A percentile compares a stretch with the other conserved stretches of the same genome.
Conservation (phyloP, 2,329 filamentous ascomycete species). For the Zymoseptoria passerinii region DNA sequence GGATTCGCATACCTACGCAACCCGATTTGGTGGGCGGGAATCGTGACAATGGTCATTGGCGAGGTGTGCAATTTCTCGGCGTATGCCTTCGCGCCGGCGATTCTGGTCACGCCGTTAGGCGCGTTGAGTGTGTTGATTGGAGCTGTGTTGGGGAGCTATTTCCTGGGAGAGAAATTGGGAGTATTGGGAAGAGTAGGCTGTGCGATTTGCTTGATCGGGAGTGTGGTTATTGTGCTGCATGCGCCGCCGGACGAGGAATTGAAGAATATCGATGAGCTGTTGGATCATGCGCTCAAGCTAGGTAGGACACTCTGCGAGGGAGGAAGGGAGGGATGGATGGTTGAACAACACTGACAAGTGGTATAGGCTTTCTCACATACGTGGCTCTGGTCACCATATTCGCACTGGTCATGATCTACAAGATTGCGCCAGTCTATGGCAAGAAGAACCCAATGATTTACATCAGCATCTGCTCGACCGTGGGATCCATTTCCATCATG, state of each 20-base stretch:
- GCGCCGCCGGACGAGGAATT: constrained; percentile 91
- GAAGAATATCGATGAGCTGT: constrained; percentile 80
- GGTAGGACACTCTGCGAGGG: constrained; percentile 46
- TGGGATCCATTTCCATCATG: constrained; percentile 97
- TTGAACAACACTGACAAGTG: constrained; percentile 3
- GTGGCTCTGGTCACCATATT: constrained; percentile 72
- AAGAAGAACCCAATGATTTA: constrained; percentile 95
- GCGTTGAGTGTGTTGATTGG: constrained; percentile 90
- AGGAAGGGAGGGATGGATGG: background rate
- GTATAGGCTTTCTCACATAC: constrained; percentile 78
- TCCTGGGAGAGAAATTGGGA: constrained; percentile 84
- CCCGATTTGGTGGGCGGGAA: constrained; percentile 96
- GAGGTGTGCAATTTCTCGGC: constrained; percentile 97
- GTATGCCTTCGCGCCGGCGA: constrained; percentile 97
- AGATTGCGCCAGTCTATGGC: constrained; percentile 77
- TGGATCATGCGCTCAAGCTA: constrained; percentile 82
- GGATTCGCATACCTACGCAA: constrained; percentile 90
- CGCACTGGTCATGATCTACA: constrained; percentile 92
- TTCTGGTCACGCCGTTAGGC: constrained; percentile 89
- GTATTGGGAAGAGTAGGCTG: constrained; percentile 87
- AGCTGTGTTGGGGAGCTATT: constrained; percentile 89
- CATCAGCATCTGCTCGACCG: constrained; percentile 94
- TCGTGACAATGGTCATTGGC: constrained; percentile 79
- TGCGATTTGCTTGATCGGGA: constrained; percentile 90
- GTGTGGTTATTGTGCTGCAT: constrained; percentile 94